Evolutionary conservation across 768 basidiomycete species (phyloP).

Genomic region (Pulveroboletus sp.): DNA sequence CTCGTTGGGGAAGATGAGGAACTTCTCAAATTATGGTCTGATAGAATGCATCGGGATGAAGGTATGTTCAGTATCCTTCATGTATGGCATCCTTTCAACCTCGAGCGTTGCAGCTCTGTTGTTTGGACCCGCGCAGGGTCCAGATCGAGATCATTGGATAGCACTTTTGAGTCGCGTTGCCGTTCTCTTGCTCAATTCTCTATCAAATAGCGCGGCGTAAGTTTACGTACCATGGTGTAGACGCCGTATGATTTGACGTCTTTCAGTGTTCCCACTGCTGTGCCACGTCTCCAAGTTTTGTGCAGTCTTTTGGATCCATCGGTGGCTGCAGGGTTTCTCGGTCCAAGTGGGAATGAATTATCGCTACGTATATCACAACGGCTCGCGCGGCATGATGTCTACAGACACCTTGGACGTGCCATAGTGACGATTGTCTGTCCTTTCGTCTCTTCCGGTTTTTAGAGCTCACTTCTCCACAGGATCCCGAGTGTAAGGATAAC

Average conservation of each 20-base stretch:
- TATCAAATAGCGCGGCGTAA: conserved; percentile 48
- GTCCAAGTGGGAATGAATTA: conserved; percentile 29
- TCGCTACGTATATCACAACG: conserved; percentile 38
- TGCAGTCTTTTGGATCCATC: conserved; percentile 39
- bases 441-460: neutral
- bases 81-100: neutral
- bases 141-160: conserved; percentile 50
- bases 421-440: conserved; percentile 44
- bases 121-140: conserved; percentile 35
- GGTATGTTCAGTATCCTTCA: conserved; percentile 8
- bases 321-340: conserved; percentile 11
- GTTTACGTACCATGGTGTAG: conserved; percentile 19
- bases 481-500: conserved; percentile 48
- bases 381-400: conserved; percentile 45
- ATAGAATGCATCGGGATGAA: conserved; percentile 17
- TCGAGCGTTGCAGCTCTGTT: conserved; percentile 32
- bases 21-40: conserved; percentile 33
- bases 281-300: conserved; percentile 45
- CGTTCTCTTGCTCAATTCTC: conserved; percentile 47
- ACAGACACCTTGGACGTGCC: conserved; percentile 25
- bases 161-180: conserved; percentile 50
- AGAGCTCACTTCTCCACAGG: conserved; percentile 34
- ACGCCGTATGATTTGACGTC: neutral
- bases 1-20: conserved; percentile 45
- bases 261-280: conserved; percentile 44